Evolutionary conservation across 257 asterid species (phyloP), one percentile per base, ranked within the genome.

Genomic region (Mitragyna speciosa): DNA sequence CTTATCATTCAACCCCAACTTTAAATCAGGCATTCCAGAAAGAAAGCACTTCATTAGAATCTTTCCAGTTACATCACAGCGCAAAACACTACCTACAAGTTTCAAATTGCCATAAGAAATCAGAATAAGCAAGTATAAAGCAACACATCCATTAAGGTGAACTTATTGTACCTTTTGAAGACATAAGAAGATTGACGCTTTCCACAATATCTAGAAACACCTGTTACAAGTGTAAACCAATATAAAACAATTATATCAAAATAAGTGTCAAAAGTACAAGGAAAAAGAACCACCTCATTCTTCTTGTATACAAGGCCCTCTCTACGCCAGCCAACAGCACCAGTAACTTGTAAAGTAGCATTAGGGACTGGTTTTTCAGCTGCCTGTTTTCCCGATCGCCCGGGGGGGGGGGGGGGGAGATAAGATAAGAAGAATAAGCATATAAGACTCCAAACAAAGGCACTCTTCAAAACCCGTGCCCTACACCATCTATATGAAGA

Each of bases 271-370:
- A 69, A 67, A n/a, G 47, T 22, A 77, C 15, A 47, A 63, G 76
- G 79, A 45, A 79, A 51, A 77, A 81, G 76, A 79, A 75, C 63
- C 22, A 95, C 99, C 99, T 96, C 99, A 83, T 96, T 96, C 88
- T 96, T 96, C 91, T 96, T 96, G 82, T 96, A 96, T 41, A 81
- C 89, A 77, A 96, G 97, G 72, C 99, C 99, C 88, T 96, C 98
- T 85, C 99, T 91, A 56, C 98, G 96, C 99, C 99, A 96, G 73
- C 99, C 99, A 90, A 96, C 99, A 86, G 99, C 99, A 82, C 99
- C 99, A 47, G 99, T 94, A 83, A 94, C 99, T 90, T 94, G 99
- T 78, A 96, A 88, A 82, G 99, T 96, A 61, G 99, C 99, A 85
- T 96, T 96, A 41, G 99, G 98, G 63, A 94, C 96, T 80, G 97